Evolutionary conservation across 257 asterid species (phyloP).

Genomic region (Solanum chaucha): DNA sequence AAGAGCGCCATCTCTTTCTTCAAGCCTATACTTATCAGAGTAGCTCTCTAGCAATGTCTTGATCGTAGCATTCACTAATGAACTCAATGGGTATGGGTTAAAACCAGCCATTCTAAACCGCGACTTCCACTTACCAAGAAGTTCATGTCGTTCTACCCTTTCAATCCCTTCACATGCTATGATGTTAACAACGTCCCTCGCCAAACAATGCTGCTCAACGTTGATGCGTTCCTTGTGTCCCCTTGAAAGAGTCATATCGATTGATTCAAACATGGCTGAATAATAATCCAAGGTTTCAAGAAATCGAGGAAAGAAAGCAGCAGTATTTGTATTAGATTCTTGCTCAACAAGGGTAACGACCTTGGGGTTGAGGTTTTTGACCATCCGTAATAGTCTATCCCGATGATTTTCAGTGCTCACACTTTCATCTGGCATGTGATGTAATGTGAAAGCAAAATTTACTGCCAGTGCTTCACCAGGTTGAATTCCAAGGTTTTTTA

Average conservation of each 20-base stretch:
- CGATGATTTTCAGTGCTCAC: slow-evolving; percentile 70
- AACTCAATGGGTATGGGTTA: slow-evolving; percentile 54
- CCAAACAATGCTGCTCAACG: slow-evolving; percentile 82
- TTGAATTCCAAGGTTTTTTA: slow-evolving; percentile 29
- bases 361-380: slow-evolving; percentile 50
- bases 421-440: slow-evolving; percentile 76
- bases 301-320: slow-evolving; percentile 77
- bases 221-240: slow-evolving; percentile 59
- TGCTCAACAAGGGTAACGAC: slow-evolving; percentile 91
- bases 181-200: slow-evolving; percentile 64
- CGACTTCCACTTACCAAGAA: slow-evolving; percentile 67
- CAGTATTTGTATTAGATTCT: slow-evolving; percentile 71
- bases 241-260: slow-evolving; percentile 58
- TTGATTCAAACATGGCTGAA: slow-evolving; percentile 73
- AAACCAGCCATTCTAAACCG: slow-evolving; percentile 85
- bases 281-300: slow-evolving; percentile 68
- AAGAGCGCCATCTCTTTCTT: slow-evolving; percentile 79
- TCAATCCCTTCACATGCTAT: slow-evolving; percentile 80
- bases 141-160: slow-evolving; percentile 76
- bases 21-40: slow-evolving; percentile 48
- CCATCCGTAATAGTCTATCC: slow-evolving; percentile 61
- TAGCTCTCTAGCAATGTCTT: slow-evolving; percentile 46
- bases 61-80: slow-evolving; percentile 62
- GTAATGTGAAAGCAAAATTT: slow-evolving; percentile 71
- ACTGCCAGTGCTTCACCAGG: slow-evolving; percentile 66